phyloP scores from a whole-genome alignment of 2,329 filamentous ascomycete genomes.

The Neofusicoccum parvum region DNA sequence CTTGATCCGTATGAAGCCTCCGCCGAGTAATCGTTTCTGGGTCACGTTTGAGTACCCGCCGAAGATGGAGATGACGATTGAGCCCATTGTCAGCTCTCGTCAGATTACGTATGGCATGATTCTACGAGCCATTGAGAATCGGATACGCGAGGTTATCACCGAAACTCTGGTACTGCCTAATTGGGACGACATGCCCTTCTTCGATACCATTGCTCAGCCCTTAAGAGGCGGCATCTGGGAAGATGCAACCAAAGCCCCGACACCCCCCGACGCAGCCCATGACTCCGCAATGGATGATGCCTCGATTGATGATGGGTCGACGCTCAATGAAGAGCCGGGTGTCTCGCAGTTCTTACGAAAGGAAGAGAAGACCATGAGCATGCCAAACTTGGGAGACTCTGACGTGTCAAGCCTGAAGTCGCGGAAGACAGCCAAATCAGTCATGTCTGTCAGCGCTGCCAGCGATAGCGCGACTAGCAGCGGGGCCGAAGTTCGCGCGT shows the following conservation, averaged over 20 bases:
- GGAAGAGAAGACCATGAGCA: constrained; percentile 28
- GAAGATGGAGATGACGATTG: constrained; percentile 89
- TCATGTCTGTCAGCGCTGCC: not conserved
- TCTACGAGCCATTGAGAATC: constrained; percentile 87
- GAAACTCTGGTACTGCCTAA: constrained; percentile 91
- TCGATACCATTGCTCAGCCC: constrained; percentile 73
- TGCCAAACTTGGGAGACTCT: constrained; percentile 24
- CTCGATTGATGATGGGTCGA: not conserved
- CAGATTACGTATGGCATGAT: constrained; percentile 96
- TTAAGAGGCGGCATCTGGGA: constrained; percentile 85
- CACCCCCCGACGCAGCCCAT: constrained; percentile 28
- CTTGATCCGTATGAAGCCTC: constrained; percentile 86
- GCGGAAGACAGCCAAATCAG: constrained; percentile 28
- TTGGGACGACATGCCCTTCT: constrained; percentile 95
- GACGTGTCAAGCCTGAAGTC: constrained; percentile 25
- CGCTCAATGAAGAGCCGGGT: not conserved
- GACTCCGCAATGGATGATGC: constrained; percentile 29
- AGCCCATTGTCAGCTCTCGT: constrained; percentile 91
- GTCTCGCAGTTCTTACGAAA: not conserved
- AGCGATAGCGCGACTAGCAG: constrained; percentile 10
- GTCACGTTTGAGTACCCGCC: constrained; percentile 92
- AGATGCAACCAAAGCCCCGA: constrained; percentile 30
- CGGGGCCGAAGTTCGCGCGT: not conserved
- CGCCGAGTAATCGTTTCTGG: constrained; percentile 96
- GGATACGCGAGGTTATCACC: constrained; percentile 89